Evolutionary conservation across 768 basidiomycete genomes (phyloP).

Genomic region (Mycena kentingensis): DNA sequence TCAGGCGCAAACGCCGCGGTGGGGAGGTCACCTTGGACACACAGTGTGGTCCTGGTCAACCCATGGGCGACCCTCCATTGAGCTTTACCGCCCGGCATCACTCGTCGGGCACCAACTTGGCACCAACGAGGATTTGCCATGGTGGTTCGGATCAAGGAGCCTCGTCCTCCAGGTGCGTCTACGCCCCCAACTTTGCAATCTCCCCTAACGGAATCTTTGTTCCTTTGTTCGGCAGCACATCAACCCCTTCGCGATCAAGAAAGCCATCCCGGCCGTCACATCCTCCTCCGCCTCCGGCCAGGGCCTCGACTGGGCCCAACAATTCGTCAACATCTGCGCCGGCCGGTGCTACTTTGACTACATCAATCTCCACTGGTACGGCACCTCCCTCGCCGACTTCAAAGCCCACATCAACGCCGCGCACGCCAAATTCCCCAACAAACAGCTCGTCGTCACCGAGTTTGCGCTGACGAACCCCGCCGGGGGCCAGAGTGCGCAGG

Average conservation of each 20-base stretch:
- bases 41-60: no score
- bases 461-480: constrained; percentile 35
- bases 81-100: no score
- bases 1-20: no score
- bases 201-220: no score
- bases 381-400: constrained; percentile 29
- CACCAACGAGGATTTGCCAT: no score
- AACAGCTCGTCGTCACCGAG: constrained; percentile 32
- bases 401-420: constrained; percentile 30
- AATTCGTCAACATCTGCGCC: no score
- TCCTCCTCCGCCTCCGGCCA: constrained; percentile 33
- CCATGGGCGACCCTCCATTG: no score
- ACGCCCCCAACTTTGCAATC: no score
- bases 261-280: constrained; percentile 38
- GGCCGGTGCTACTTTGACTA: constrained; percentile 35
- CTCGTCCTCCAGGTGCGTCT: no score
- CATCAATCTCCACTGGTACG: constrained; percentile 29
- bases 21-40: no score
- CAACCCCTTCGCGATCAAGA: constrained; percentile 40
- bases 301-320: constrained; percentile 36
- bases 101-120: no score
- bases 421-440: constrained; percentile 29
- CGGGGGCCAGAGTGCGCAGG: constrained; percentile 26
- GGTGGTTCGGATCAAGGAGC: no score
- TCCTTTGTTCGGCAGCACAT: constrained; percentile 33